These are phyloP conservation scores for Linderina pennispora DNA, from an alignment of 192 early-diverging fungal genomes.

Conservation along the genomic window DNA sequence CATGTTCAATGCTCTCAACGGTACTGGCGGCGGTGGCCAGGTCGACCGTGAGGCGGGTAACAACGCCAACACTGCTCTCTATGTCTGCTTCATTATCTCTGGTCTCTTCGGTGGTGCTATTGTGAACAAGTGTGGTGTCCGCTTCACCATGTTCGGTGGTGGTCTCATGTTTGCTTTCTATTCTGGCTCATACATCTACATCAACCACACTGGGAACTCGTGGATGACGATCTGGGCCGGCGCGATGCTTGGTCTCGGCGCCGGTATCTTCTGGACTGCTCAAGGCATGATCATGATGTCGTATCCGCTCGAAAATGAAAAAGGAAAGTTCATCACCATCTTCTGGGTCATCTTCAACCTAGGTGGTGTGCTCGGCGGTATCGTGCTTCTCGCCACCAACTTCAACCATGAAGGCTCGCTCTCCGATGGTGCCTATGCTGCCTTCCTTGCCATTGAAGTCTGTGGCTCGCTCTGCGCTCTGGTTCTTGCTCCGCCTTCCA, in stretches of 20 bases:
- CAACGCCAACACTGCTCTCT: neutral
- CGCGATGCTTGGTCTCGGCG: slow-evolving; percentile 11
- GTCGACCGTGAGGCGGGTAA: too few relatives aligned
- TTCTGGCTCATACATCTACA: slow-evolving; percentile 58
- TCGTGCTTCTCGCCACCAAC: slow-evolving; percentile 68
- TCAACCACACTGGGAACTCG: too few relatives aligned
- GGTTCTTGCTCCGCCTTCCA: slow-evolving; percentile 49
- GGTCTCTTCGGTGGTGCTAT: too few relatives aligned
- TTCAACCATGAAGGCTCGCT: slow-evolving; percentile 57
- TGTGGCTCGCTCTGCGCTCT: slow-evolving; percentile 52
- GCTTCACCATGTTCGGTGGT: slow-evolving; percentile 54
- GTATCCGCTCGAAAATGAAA: too few relatives aligned
- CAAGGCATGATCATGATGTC: too few relatives aligned
- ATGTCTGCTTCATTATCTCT: neutral
- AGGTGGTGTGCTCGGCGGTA: slow-evolving; percentile 69
- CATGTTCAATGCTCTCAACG: too few relatives aligned
- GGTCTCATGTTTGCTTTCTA: slow-evolving; percentile 61
- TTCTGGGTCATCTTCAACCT: slow-evolving; percentile 81
- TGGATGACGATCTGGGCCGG: slow-evolving; percentile 25
- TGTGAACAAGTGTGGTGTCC: slow-evolving; percentile 50
- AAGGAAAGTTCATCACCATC: too few relatives aligned
- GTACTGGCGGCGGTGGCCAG: too few relatives aligned
- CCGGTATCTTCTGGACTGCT: slow-evolving; percentile 8
- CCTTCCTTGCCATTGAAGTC: slow-evolving; percentile 62
- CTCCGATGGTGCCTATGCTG: slow-evolving; percentile 58